These are phyloP conservation scores for Leccinum pachyderme DNA, from an alignment of 1,284 basidiomycete species.

Conservation along the genomic window DNA sequence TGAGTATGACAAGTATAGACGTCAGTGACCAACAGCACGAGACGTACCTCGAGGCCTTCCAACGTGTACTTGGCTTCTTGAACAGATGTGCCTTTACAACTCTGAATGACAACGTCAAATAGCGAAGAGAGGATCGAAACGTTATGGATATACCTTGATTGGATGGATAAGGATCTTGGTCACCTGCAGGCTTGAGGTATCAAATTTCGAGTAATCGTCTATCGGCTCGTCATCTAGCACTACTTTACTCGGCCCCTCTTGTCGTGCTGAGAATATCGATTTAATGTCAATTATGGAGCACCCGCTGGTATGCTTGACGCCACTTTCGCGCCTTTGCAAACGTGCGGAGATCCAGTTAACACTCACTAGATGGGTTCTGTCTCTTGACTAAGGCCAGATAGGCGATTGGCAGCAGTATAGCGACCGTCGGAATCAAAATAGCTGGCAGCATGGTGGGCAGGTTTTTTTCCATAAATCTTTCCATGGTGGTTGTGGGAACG, in stretches of 20 bases:
- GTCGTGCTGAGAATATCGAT: slow-evolving; percentile 19
- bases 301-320: background rate
- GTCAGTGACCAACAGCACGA: background rate
- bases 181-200: slow-evolving; percentile 44
- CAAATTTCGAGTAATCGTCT: slow-evolving; percentile 20
- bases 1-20: background rate
- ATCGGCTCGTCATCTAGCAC: background rate
- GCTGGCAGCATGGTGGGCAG: slow-evolving; percentile 5
- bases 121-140: slow-evolving; percentile 5
- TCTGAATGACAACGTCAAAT: slow-evolving; percentile 36
- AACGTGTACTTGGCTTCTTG: slow-evolving; percentile 51
- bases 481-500: background rate
- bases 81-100: slow-evolving; percentile 64
- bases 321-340: background rate
- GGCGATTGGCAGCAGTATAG: slow-evolving; percentile 15
- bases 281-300: slow-evolving; percentile 2
- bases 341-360: background rate
- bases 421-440: slow-evolving; percentile 8
- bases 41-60: slow-evolving; percentile 62
- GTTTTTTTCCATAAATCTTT: slow-evolving; percentile 2
- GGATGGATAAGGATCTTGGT: slow-evolving; percentile 65
- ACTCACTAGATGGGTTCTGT: slow-evolving; percentile 14
- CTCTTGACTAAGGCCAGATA: slow-evolving; percentile 17
- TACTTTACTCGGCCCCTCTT: background rate
- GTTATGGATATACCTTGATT: slow-evolving; percentile 49